A percentile compares a stretch with the other conserved stretches of the same genome.
Conservation (phyloP, 768 basidiomycete genomes). For the Tubosaeta brunneosetosa region DNA sequence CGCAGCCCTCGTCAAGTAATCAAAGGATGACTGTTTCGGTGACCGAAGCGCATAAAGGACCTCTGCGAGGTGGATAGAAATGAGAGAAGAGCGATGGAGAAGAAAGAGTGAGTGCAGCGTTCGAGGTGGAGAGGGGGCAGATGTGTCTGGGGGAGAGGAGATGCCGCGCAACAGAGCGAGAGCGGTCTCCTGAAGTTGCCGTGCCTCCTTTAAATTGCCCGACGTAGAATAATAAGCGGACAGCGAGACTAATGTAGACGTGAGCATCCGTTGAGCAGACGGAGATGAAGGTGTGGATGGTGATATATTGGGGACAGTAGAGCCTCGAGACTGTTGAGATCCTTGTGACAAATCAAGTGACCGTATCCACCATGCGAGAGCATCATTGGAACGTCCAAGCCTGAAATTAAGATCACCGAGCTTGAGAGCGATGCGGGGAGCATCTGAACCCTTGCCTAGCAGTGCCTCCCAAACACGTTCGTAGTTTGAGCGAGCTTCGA, state of each 20-base stretch:
- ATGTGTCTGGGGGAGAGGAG: conserved; percentile 40
- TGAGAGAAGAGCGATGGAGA: conserved; percentile 67
- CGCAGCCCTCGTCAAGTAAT: conserved; percentile 57
- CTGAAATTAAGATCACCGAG: conserved; percentile 62
- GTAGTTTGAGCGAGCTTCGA: conserved; percentile 53
- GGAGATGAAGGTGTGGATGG: conserved; percentile 49
- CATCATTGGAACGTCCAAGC: conserved; percentile 48
- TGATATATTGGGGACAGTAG: conserved; percentile 31
- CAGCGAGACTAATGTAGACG: conserved; percentile 60
- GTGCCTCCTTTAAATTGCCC: conserved; percentile 52
- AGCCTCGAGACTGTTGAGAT: conserved; percentile 18
- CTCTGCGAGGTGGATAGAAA: conserved; percentile 71
- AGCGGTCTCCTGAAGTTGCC: conserved; percentile 49
- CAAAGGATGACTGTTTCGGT: conserved; percentile 44
- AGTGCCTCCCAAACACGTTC: conserved; percentile 53
- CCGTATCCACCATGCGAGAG: conserved; percentile 65
- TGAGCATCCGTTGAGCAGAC: conserved; percentile 56
- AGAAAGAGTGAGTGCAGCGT: conserved; percentile 61
- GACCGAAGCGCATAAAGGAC: conserved; percentile 51
- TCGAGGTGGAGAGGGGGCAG: conserved; percentile 49
- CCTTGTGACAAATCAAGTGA: conserved; percentile 46
- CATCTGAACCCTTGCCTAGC: conserved; percentile 35
- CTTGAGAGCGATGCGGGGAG: conserved; percentile 57
- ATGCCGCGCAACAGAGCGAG: conserved; percentile 54
- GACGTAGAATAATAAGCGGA: conserved; percentile 66